phyloP scores from a whole-genome alignment of 345 rosid species.

The rapeseed (Brassica napus) region DNA sequence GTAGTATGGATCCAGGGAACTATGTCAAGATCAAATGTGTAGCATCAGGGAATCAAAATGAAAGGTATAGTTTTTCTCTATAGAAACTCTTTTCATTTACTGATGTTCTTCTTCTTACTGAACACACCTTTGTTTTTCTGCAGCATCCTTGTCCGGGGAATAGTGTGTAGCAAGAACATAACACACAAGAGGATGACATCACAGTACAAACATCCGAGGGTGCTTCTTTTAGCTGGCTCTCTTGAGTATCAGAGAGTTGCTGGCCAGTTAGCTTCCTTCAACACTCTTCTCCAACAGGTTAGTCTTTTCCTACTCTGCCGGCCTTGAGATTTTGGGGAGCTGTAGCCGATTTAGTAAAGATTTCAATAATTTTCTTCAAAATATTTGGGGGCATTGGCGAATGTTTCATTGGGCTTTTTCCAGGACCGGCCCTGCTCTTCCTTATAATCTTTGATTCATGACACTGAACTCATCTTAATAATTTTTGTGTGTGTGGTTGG shows the following conservation, averaged over 20 bases:
- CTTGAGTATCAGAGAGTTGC: slow-evolving; percentile 82
- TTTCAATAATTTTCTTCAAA: too few species aligned
- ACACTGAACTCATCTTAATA: slow-evolving; percentile 15
- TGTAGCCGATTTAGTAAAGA: too few species aligned
- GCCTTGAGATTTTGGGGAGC: too few species aligned
- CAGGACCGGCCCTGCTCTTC: neutral
- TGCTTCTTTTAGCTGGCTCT: slow-evolving; percentile 90
- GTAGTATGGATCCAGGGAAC: slow-evolving; percentile 97
- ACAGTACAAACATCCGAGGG: slow-evolving; percentile 87
- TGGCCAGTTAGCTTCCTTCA: slow-evolving; percentile 88
- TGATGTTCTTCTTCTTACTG: neutral
- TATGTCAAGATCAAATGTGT: slow-evolving; percentile 96
- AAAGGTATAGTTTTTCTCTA: slow-evolving; percentile 55
- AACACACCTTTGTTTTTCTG: slow-evolving; percentile 30
- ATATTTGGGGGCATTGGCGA: too few species aligned
- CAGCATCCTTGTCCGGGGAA: slow-evolving; percentile 80
- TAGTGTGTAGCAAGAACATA: slow-evolving; percentile 95
- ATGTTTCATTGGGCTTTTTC: too few species aligned
- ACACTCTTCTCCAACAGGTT: slow-evolving; percentile 88
- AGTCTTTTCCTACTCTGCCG: slow-evolving; percentile 19
- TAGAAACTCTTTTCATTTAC: neutral
- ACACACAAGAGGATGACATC: slow-evolving; percentile 99
- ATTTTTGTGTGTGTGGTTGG: slow-evolving; percentile 19
- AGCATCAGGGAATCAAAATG: slow-evolving; percentile 78
- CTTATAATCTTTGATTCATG: neutral